phyloP scores from a whole-genome alignment of 2,329 filamentous ascomycete species.

The Ceratocystis ficicola region DNA sequence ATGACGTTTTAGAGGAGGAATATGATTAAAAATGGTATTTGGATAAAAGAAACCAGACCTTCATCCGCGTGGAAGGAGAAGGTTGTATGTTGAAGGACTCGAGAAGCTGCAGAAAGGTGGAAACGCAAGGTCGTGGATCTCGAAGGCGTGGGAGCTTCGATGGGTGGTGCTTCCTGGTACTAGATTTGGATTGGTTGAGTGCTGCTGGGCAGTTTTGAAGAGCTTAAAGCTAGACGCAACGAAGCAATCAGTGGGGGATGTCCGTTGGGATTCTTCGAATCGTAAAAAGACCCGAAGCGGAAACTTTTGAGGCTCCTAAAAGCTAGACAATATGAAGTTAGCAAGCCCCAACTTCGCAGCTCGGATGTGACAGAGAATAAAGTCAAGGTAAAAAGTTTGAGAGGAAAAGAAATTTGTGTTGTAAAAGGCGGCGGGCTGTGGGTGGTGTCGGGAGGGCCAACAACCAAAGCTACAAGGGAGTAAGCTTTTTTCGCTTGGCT shows the following conservation, averaged over 20 bases:
- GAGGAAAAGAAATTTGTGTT: neutral
- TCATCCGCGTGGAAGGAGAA: conserved; percentile 17
- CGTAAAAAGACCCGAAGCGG: neutral
- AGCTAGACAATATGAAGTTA: conserved; percentile 11
- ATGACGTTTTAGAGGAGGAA: conserved; percentile 13
- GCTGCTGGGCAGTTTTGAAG: neutral
- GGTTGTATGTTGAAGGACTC: conserved; percentile 8
- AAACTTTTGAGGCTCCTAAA: conserved; percentile 5
- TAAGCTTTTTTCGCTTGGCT: conserved; percentile 7
- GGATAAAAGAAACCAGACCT: conserved; percentile 8
- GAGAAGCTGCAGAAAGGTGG: conserved; percentile 9
- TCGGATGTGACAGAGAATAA: neutral
- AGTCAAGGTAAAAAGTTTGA: neutral
- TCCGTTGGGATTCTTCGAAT: conserved; percentile 20
- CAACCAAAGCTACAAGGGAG: neutral
- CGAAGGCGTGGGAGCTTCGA: conserved; percentile 22
- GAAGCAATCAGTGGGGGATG: conserved; percentile 21
- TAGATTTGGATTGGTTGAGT: conserved; percentile 17
- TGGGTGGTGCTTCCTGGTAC: conserved; percentile 1
- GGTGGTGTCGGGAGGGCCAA: conserved; percentile 2
- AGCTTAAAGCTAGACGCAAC: conserved; percentile 16
- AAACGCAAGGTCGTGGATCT: conserved; percentile 10
- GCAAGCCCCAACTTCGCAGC: neutral
- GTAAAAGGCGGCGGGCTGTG: conserved; percentile 6
- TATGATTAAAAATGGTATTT: conserved; percentile 16